Percentiles rank a stretch among this genome's conserved stretches.
Evolutionary conservation across 106 monocot genomes (phyloP).

Genomic region (Alisma plantagoaquatica): DNA sequence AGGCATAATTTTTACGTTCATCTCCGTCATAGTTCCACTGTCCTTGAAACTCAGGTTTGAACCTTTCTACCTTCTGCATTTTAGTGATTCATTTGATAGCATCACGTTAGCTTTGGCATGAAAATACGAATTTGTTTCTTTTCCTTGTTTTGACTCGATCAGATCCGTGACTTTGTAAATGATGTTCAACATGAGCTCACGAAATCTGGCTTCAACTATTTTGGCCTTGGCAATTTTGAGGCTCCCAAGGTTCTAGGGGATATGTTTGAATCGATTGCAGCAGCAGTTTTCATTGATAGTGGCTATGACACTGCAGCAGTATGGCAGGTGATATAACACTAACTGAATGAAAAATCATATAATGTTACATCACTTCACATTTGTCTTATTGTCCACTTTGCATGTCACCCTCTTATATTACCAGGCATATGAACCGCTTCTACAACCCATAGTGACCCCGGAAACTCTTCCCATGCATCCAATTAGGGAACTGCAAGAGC

Average conservation of each 20-base stretch:
- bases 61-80: background rate
- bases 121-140: too few species aligned
- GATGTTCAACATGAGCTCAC: conserved; percentile 72
- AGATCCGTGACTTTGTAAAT: conserved; percentile 98
- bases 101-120: background rate
- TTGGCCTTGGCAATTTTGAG: conserved; percentile 93
- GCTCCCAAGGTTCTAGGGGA: conserved; percentile 99
- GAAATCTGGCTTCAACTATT: conserved; percentile 85
- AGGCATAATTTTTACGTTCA: conserved; percentile 84
- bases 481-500: conserved; percentile 92
- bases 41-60: conserved; percentile 70
- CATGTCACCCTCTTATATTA: background rate
- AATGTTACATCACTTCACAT: background rate
- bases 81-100: background rate
- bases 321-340: conserved; percentile 39
- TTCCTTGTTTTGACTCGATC: background rate
- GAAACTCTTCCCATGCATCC: conserved; percentile 98
- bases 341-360: background rate
- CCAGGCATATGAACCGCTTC: conserved; percentile 81
- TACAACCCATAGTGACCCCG: conserved; percentile 92
- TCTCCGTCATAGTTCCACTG: conserved; percentile 92
- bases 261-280: conserved; percentile 94
- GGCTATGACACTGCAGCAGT: conserved; percentile 56
- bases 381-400: background rate
- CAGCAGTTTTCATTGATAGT: conserved; percentile 81